Conservation (phyloP, 345 rosid genomes). For the Limnanthes douglasii region DNA sequence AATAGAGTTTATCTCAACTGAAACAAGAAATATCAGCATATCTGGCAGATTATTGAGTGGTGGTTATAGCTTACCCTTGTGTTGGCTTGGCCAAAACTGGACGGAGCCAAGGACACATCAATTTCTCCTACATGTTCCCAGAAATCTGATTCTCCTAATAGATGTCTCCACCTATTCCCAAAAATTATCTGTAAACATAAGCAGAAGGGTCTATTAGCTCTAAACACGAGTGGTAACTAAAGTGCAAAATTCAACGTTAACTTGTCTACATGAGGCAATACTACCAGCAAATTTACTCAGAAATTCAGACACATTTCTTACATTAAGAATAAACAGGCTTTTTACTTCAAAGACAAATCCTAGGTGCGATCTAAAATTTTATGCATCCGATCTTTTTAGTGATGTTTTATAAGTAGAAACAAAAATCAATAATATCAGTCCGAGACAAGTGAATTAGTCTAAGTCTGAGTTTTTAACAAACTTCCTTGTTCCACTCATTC, state of each 20-base stretch:
- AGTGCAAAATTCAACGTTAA: too few relatives aligned
- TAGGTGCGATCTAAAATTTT: too few relatives aligned
- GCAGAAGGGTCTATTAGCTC: conserved; percentile 3
- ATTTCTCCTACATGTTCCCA: conserved; percentile 95
- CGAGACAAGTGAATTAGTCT: conserved; percentile 1
- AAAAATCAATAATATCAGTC: neutral
- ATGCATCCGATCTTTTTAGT: too few relatives aligned
- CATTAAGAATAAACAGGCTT: too few relatives aligned
- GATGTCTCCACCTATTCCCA: conserved; percentile 95
- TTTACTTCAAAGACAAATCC: too few relatives aligned
- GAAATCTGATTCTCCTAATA: conserved; percentile 79
- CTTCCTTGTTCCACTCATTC: neutral
- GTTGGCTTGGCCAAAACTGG: conserved; percentile 96
- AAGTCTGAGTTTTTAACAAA: neutral
- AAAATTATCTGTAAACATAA: conserved; percentile 57
- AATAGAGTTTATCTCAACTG: too few relatives aligned
- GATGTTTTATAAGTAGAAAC: too few relatives aligned
- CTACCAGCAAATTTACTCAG: too few relatives aligned
- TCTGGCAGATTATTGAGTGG: neutral
- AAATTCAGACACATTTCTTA: too few relatives aligned
- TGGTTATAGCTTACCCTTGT: conserved; percentile 35
- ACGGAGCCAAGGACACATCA: conserved; percentile 81
- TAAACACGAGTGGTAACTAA: neutral
- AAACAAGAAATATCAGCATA: conserved; percentile 1
- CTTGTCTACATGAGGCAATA: too few relatives aligned